Conservation (phyloP, 192 early-diverging fungal species). For the Chytriomyces sp. region DNA sequence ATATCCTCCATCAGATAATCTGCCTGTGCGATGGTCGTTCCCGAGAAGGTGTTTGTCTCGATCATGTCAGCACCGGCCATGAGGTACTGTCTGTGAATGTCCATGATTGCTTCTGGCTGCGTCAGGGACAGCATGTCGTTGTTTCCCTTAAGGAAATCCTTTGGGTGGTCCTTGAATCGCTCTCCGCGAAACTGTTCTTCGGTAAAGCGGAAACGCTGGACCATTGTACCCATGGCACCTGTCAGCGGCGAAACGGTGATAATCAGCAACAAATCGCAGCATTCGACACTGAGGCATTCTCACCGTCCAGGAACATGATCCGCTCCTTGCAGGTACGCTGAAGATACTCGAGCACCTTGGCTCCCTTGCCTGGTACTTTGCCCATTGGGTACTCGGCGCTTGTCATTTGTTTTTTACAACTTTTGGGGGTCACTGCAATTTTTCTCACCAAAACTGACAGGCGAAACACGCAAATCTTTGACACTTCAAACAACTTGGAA, state of each 20-base stretch:
- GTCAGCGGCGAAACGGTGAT: background rate
- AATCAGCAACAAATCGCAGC: background rate
- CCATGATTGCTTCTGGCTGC: constrained; percentile 84
- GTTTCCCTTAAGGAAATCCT: constrained; percentile 90
- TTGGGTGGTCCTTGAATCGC: constrained; percentile 80
- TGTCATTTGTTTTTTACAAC: background rate
- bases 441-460: too few species aligned
- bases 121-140: constrained; percentile 95
- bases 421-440: background rate
- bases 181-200: constrained; percentile 89
- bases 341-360: constrained; percentile 66
- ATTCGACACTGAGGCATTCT: constrained; percentile 56
- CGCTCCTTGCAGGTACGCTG: constrained; percentile 75
- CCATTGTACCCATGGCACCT: constrained; percentile 50
- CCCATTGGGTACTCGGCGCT: constrained; percentile 38
- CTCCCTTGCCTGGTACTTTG: constrained; percentile 57
- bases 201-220: constrained; percentile 79
- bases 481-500: background rate
- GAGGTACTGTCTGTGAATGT: constrained; percentile 89
- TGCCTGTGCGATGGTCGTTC: constrained; percentile 88
- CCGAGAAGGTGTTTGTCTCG: constrained; percentile 97
- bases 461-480: too few species aligned
- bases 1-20: constrained; percentile 86
- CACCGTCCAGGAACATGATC: constrained; percentile 98
- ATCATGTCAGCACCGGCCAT: constrained; percentile 91